Base-by-base conservation (phyloP, 306 rosid genomes). In the Begonia masoniana region DNA sequence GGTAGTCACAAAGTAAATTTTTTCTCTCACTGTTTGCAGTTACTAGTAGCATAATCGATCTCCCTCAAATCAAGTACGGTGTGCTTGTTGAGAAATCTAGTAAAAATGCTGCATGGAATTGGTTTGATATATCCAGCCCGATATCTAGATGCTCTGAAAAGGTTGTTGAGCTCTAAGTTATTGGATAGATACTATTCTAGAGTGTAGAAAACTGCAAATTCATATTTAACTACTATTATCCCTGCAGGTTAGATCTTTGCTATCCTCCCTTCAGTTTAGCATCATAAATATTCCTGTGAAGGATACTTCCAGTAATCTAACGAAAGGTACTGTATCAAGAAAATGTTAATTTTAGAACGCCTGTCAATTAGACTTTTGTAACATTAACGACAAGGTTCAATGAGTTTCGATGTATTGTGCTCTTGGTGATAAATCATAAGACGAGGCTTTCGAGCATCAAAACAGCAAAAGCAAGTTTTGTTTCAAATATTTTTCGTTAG, bases 41-140 rank as follows among this genome's bases (percentile, higher is more conserved):
- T 68, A 76, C 88, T 53, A 86, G 96, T 74, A 83, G 94, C 71
- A 94, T 86, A 24, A 84, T 86, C 50, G 79, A 86, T 62, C 58
- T 91, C 65, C 99, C 97, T 61, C 78, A 78, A 68, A 61, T 89
- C 78, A 89, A 75, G 71, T 89, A 78, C 39, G 95, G 95, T 55
- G 55, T 64, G 69, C 67, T 69, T 70, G 72, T 62, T 74, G 68
- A 76, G 72, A 80, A 68, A 64, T 71, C 66, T 65, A 65, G 63
- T 68, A 62, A 73, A 61, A 59, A 58, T 53, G 69, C 57, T 24
- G 65, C 65, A 55, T 82, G 97, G 97, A 82, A 61, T 63, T 89
- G 95, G 97, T 63, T 73, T 63, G 72, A 80, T 69, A 73, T 80
- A 59, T 68, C 83, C 48, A 74, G 70, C 63, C 80, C 91, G 43